Evolutionary conservation across 208 protist genomes (phyloP), one percentile per base, ranked within the genome.

Genomic region (Leishmania martiniquensis): DNA sequence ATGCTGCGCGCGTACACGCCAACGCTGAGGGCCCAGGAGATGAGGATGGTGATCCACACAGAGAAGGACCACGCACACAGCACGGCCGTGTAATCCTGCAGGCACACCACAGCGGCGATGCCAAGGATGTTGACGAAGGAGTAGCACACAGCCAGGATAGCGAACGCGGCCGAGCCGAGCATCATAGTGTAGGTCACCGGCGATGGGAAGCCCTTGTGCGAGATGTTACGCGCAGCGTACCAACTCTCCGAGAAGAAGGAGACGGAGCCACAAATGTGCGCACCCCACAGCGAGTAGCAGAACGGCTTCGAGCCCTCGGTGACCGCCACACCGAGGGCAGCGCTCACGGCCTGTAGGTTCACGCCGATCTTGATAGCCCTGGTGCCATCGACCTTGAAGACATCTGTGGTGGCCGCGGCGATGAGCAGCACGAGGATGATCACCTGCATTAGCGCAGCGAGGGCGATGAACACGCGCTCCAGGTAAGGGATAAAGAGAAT

Each of bases 31-130:
- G 77, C 77, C 77, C 77, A 81, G 57, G 77, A 75, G 77, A 81
- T 81, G 77, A 81, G 77, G 77, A 81, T 76, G 70, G 60, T 81
- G 60, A 76, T 81, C 77, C 47, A 81, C 60, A 75, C 70, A 49
- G 77, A 81, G 77, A 81, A 81, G 77, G 77, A 81, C 77, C 77
- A 81, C 47, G 77, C 77, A 70, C 77, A 81, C 69, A 81, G 45
- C 59, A 76, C 77, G 69, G 77, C 77, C 17, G 69, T 81, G 77
- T 72, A 81, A 57, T 76, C 34, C 77, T 81, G 77, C 70, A 81
- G 39, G 70, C 32, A 75, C 47, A 81, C 69, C 22, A 76, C 70
- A 54, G 76, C 5, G 49, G 34, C 62, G 39, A 72, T 81, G 77
- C 69, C 77, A 49, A 75, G 9, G 59, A 81, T 13, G 59, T 80